Conservation (phyloP, 441 rosid species). For the Macaranga tanarius region DNA sequence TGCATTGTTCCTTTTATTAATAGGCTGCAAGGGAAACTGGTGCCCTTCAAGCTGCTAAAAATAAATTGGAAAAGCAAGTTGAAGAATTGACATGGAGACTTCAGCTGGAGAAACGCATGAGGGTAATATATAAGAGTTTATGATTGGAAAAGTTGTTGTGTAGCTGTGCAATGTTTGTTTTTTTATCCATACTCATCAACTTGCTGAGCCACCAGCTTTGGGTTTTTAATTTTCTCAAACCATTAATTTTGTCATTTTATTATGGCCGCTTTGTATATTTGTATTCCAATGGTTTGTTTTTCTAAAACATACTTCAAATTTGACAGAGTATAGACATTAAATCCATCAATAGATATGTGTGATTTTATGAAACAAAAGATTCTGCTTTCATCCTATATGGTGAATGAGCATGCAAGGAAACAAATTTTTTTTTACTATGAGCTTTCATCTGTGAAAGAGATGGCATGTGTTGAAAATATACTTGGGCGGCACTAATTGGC, state of each 20-base stretch:
- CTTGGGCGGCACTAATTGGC: background rate
- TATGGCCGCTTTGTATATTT: background rate
- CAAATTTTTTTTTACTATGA: background rate
- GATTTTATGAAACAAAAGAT: background rate
- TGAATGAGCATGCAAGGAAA: background rate
- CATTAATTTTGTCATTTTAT: background rate
- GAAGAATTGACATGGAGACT: constrained; percentile 92
- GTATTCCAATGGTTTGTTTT: background rate
- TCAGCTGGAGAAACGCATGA: constrained; percentile 86
- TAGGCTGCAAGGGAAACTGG: constrained; percentile 99
- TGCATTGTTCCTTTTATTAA: constrained; percentile 13
- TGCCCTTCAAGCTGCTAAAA: constrained; percentile 98
- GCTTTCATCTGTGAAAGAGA: background rate
- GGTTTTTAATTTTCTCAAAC: constrained; percentile 8
- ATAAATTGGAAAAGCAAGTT: constrained; percentile 94
- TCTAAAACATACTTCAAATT: constrained; percentile 5
- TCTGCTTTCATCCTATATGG: no score
- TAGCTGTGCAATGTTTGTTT: background rate
- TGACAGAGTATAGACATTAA: background rate
- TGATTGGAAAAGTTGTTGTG: background rate
- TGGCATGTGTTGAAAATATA: background rate
- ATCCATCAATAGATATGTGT: background rate
- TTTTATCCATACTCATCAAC: background rate
- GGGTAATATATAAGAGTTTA: constrained; percentile 49
- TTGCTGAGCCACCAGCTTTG: constrained; percentile 8